Percentiles rank a stretch among this genome's conserved stretches.
These are phyloP conservation scores for Melanogaster broomeanus DNA, from an alignment of 768 basidiomycete species.

Conservation along the genomic window DNA sequence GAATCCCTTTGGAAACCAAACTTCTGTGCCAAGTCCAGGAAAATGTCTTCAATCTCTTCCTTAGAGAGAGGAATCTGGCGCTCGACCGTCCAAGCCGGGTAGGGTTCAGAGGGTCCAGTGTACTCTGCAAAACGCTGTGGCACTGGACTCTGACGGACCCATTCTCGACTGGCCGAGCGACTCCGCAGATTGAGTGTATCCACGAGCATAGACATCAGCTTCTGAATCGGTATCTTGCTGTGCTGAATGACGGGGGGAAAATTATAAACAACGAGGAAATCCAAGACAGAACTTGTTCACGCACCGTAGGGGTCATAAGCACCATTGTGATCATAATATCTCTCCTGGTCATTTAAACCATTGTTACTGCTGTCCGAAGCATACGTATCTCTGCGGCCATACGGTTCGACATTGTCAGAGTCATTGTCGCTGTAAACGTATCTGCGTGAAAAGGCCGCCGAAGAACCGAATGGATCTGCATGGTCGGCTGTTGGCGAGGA, in stretches of 20 bases:
- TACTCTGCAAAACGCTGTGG: conserved; percentile 75
- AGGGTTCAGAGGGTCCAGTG: conserved; percentile 63
- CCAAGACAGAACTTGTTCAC: conserved; percentile 15
- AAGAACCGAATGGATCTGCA: conserved; percentile 63
- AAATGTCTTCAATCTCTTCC: conserved; percentile 99
- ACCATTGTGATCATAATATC: conserved; percentile 66
- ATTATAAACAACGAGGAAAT: conserved; percentile 10
- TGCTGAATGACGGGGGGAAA: conserved; percentile 41
- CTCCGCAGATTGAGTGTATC: conserved; percentile 71
- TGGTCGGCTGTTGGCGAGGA: conserved; percentile 63
- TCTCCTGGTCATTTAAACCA: conserved; percentile 41
- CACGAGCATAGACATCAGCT: conserved; percentile 68
- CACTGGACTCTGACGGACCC: conserved; percentile 65
- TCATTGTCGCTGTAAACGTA: conserved; percentile 74
- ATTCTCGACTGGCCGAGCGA: conserved; percentile 65
- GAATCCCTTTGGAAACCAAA: conserved; percentile 97
- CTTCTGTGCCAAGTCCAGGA: conserved; percentile 96
- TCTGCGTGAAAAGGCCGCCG: conserved; percentile 37
- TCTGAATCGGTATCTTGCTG: conserved; percentile 87
- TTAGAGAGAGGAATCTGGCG: conserved; percentile 96
- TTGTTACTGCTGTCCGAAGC: conserved; percentile 71
- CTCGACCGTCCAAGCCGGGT: conserved; percentile 93
- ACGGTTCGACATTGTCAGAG: conserved; percentile 66
- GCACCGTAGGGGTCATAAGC: conserved; percentile 67
- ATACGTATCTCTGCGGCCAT: conserved; percentile 64